A percentile compares a stretch with the other conserved stretches of the same genome.
Evolutionary conservation across 2,329 filamentous ascomycete genomes (phyloP).

Genomic region (Ascochyta pisi): DNA sequence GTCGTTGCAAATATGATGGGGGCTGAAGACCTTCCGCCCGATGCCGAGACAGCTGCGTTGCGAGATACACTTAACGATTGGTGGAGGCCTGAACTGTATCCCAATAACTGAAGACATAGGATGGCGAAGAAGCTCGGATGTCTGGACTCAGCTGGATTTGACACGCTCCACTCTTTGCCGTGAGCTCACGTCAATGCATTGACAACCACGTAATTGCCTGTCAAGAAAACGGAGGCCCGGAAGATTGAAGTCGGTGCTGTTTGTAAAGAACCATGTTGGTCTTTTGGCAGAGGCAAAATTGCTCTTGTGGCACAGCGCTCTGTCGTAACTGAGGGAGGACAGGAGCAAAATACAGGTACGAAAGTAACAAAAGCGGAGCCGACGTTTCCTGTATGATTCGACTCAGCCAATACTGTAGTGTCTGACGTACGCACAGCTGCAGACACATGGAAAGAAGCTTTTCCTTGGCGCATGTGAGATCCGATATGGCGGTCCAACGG

Average conservation of each 20-base stretch:
- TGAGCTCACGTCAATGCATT: conserved; percentile 28
- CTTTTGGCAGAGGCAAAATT: background rate
- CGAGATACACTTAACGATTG: conserved; percentile 33
- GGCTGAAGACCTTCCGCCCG: conserved; percentile 33
- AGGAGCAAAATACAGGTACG: conserved; percentile 2
- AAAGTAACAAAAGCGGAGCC: conserved; percentile 16
- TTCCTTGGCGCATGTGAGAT: conserved; percentile 25
- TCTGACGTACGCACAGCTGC: conserved; percentile 17
- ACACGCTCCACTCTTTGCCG: conserved; percentile 22
- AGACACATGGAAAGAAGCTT: conserved; percentile 29
- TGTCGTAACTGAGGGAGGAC: background rate
- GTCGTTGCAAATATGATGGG: conserved; percentile 29
- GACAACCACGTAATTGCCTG: conserved; percentile 2
- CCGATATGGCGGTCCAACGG: conserved; percentile 26
- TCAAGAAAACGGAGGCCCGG: background rate
- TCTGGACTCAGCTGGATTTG: conserved; percentile 20
- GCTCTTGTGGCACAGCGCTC: conserved; percentile 8
- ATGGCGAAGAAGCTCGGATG: conserved; percentile 23
- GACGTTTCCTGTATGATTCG: conserved; percentile 15
- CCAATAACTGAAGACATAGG: conserved; percentile 27
- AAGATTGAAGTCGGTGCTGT: background rate
- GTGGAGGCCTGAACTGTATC: conserved; percentile 32
- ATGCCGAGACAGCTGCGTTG: conserved; percentile 34
- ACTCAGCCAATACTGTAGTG: conserved; percentile 22
- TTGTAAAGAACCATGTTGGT: conserved; percentile 1